These are phyloP conservation scores for Ambrosiella xylebori DNA, from an alignment of 2,329 filamentous ascomycete genomes.

Conservation along the genomic window DNA sequence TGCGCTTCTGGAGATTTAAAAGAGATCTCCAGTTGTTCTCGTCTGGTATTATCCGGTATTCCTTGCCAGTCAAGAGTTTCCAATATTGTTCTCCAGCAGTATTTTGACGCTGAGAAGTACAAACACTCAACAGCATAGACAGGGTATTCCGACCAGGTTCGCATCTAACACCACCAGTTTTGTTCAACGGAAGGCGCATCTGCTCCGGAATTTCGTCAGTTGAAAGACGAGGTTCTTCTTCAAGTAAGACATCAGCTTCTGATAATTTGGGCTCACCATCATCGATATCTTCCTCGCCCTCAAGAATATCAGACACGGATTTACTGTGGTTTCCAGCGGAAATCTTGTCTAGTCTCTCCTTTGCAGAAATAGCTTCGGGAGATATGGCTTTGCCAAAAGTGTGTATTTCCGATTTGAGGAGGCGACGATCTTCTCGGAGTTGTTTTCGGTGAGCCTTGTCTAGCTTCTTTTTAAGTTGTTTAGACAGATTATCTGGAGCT, in stretches of 20 bases:
- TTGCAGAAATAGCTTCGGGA: constrained; percentile 2
- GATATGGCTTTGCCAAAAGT: constrained; percentile 8
- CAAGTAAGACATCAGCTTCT: too few species aligned
- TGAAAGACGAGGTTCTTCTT: too few species aligned
- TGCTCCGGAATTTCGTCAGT: not conserved
- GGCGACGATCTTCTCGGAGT: not conserved
- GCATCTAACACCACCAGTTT: not conserved
- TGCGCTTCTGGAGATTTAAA: constrained; percentile 47
- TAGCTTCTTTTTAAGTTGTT: not conserved
- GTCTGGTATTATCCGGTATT: constrained; percentile 51
- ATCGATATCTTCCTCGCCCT: not conserved
- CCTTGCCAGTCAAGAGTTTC: constrained; percentile 45
- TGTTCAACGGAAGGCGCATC: not conserved
- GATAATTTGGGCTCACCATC: not conserved
- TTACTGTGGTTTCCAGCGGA: not conserved
- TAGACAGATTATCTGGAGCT: not conserved
- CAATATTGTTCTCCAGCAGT: constrained; percentile 60
- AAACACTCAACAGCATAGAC: constrained; percentile 49
- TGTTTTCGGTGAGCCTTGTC: constrained; percentile 6
- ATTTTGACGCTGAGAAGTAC: constrained; percentile 41
- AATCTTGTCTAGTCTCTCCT: not conserved
- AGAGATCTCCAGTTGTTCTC: constrained; percentile 50
- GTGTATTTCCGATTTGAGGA: constrained; percentile 2
- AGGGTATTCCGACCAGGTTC: constrained; percentile 41
- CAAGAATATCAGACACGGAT: not conserved